These are phyloP conservation scores for Triticum timopheevii DNA, from an alignment of 176 grass and related monocot species.

Conservation along the genomic window DNA sequence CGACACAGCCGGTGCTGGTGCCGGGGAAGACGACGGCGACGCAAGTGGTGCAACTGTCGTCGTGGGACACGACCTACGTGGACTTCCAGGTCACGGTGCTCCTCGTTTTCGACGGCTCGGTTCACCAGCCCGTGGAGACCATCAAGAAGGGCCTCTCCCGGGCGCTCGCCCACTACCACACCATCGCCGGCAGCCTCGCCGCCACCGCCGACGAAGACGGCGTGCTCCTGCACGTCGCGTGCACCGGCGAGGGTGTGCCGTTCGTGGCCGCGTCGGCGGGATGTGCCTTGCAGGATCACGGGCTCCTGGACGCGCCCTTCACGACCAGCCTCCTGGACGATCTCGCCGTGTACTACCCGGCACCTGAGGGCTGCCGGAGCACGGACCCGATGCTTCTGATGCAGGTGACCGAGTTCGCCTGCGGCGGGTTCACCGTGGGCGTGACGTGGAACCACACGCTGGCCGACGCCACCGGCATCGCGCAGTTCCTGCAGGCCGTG, in stretches of 20 bases:
- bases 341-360: background rate
- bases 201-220: background rate
- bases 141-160: slow-evolving; percentile 20
- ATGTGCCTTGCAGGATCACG: background rate
- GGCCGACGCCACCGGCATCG: slow-evolving; percentile 13
- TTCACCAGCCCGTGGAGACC: background rate
- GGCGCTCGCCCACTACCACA: slow-evolving; percentile 40
- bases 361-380: background rate
- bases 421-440: slow-evolving; percentile 31
- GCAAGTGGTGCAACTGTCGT: background rate
- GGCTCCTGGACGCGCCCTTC: background rate
- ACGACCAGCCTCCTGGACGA: background rate
- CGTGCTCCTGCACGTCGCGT: background rate
- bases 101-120: slow-evolving; percentile 13
- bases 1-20: background rate
- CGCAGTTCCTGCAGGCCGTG: slow-evolving; percentile 26
- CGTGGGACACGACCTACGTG: slow-evolving; percentile 6
- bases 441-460: slow-evolving; percentile 36
- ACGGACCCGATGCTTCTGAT: slow-evolving; percentile 9
- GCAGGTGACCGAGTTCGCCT: slow-evolving; percentile 31
- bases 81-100: background rate
- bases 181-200: slow-evolving; percentile 37
- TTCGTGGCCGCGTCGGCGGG: background rate
- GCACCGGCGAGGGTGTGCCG: background rate
- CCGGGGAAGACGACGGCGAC: background rate